phyloP scores from a whole-genome alignment of 306 rosid species.

The Carpinus fangiana region DNA sequence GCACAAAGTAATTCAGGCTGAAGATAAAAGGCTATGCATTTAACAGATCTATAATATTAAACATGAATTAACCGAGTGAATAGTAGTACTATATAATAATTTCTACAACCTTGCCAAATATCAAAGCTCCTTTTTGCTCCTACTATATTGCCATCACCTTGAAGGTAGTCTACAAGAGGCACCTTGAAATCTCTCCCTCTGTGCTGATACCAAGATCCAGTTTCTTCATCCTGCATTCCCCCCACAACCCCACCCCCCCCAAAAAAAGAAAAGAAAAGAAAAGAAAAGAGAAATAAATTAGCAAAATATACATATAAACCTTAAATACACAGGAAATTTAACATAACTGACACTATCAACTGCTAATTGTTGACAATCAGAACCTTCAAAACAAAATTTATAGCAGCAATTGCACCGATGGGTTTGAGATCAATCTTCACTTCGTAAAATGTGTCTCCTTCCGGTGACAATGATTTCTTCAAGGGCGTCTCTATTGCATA shows the following conservation, averaged over 20 bases:
- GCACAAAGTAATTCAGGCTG: background rate
- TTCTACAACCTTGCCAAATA: conserved; percentile 58
- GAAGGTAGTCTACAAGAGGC: conserved; percentile 54
- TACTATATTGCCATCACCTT: conserved; percentile 56
- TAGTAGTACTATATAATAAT: conserved; percentile 19
- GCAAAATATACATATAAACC: background rate
- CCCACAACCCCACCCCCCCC: background rate
- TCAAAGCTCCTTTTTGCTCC: conserved; percentile 48
- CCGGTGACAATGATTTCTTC: conserved; percentile 46
- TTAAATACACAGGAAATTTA: conserved; percentile 11
- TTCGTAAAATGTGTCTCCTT: conserved; percentile 59
- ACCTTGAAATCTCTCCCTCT: conserved; percentile 92
- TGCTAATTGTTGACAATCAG: conserved; percentile 33
- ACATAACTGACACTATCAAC: conserved; percentile 25
- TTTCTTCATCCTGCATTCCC: conserved; percentile 80
- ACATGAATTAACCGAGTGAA: conserved; percentile 23
- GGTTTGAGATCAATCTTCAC: conserved; percentile 64
- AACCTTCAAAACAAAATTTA: conserved; percentile 94
- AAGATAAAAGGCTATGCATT: background rate
- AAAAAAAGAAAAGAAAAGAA: background rate
- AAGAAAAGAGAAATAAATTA: background rate
- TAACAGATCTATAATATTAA: conserved; percentile 13
- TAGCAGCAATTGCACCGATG: conserved; percentile 51
- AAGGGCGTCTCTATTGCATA: conserved; percentile 88
- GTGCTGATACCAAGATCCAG: conserved; percentile 87